Evolutionary conservation across 108 stramenopile genomes (phyloP).

Genomic region (Asterionellopsis glacialis): DNA sequence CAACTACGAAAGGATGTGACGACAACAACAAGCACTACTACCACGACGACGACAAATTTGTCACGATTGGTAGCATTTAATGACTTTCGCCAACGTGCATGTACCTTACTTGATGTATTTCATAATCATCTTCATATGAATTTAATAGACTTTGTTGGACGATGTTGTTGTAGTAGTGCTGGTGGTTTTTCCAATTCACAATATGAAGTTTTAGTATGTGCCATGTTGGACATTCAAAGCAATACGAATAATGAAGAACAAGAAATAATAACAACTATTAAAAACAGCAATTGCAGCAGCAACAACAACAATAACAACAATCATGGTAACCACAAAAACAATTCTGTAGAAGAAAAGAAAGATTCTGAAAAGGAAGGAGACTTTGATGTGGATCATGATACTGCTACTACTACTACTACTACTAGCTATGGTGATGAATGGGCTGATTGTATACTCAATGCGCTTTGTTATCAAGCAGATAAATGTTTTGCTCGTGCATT

Average conservation of each 20-base stretch:
- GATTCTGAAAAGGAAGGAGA: not conserved
- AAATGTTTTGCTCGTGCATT: constrained; percentile 38
- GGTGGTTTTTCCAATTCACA: constrained; percentile 3
- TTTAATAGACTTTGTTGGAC: constrained; percentile 10
- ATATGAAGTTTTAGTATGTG: too few relatives aligned
- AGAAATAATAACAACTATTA: constrained; percentile 13
- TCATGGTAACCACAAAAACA: too few relatives aligned
- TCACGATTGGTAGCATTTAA: too few relatives aligned
- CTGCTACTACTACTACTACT: too few relatives aligned
- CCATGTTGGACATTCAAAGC: too few relatives aligned
- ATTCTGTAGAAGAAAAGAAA: not conserved
- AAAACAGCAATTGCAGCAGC: constrained; percentile 10
- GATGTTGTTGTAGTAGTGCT: constrained; percentile 22
- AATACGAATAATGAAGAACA: too few relatives aligned
- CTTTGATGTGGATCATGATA: not conserved
- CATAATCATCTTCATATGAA: constrained; percentile 2
- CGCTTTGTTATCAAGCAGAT: constrained; percentile 33
- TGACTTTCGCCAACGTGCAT: too few relatives aligned
- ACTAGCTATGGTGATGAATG: constrained; percentile 3
- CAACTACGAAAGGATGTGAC: too few relatives aligned
- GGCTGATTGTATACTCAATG: constrained; percentile 7
- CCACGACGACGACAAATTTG: too few relatives aligned
- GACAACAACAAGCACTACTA: too few relatives aligned
- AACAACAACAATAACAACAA: constrained; percentile 6
- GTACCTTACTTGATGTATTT: too few relatives aligned